Evolutionary conservation across 164 flowering plant species (phyloP).

Genomic region (Piper betle): DNA sequence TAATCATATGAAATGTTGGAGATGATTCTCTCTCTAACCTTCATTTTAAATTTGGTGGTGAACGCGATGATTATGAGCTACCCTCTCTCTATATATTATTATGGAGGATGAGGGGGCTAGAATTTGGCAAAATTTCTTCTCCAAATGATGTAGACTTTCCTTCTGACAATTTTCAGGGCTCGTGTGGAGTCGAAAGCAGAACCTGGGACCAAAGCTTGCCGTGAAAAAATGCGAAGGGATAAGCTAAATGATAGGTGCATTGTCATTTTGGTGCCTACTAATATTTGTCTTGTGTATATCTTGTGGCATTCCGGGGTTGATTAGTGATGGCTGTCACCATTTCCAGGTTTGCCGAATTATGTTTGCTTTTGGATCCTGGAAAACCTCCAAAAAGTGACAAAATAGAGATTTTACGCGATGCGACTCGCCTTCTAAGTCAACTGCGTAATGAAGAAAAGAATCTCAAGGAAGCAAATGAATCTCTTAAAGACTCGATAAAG

Average conservation of each 20-base stretch:
- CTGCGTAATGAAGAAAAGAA: slow-evolving; percentile 36
- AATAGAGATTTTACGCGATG: slow-evolving; percentile 36
- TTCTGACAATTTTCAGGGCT: slow-evolving; percentile 5
- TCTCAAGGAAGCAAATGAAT: slow-evolving; percentile 39
- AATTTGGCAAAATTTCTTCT: neutral
- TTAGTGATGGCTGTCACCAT: neutral
- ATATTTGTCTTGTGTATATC: neutral
- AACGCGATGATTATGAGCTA: too few relatives aligned
- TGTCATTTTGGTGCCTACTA: neutral
- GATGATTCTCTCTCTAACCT: neutral
- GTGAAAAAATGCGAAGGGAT: slow-evolving; percentile 24
- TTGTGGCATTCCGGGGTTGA: neutral
- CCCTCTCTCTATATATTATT: too few relatives aligned
- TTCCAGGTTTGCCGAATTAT: slow-evolving; percentile 43
- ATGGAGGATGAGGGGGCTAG: too few relatives aligned
- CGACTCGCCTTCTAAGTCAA: slow-evolving; percentile 35
- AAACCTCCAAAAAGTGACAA: slow-evolving; percentile 39
- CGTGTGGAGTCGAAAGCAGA: slow-evolving; percentile 9
- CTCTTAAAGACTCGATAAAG: slow-evolving; percentile 35
- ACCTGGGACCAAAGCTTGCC: slow-evolving; percentile 20
- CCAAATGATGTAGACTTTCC: neutral
- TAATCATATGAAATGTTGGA: neutral
- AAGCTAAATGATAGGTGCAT: slow-evolving; percentile 20
- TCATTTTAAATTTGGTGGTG: neutral
- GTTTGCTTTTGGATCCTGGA: slow-evolving; percentile 41